Conservation (phyloP, 257 asterid genomes). For the Penstemon davidsonii region DNA sequence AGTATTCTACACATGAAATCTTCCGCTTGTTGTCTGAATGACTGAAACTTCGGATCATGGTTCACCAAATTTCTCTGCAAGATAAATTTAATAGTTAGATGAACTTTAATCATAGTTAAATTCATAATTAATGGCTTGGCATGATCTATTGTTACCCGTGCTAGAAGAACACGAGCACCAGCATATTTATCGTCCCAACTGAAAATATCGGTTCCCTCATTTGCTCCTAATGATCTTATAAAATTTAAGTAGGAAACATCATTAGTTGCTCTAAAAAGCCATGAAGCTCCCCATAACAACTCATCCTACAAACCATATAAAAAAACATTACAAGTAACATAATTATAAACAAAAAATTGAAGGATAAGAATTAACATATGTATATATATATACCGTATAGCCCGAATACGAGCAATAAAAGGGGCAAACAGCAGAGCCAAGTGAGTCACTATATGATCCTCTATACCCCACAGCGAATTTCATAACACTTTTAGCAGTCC, state of each 20-base stretch:
- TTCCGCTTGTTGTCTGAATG: conserved; percentile 57
- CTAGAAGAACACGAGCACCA: conserved; percentile 79
- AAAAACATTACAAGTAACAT: not conserved
- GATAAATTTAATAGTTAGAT: not conserved
- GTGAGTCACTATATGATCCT: conserved; percentile 79
- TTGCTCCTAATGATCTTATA: conserved; percentile 53
- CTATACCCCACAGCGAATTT: conserved; percentile 63
- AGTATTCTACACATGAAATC: conserved; percentile 69
- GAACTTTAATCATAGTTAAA: too few relatives aligned
- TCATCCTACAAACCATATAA: conserved; percentile 52
- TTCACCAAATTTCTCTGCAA: conserved; percentile 61
- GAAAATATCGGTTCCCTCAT: conserved; percentile 58
- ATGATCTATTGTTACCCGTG: conserved; percentile 43
- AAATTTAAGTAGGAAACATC: conserved; percentile 50
- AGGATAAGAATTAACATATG: not conserved
- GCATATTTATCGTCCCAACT: conserved; percentile 94
- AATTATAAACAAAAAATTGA: not conserved
- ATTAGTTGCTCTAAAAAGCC: conserved; percentile 83
- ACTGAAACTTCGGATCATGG: conserved; percentile 41
- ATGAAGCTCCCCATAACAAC: conserved; percentile 82
- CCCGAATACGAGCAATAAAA: conserved; percentile 90
- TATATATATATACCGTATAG: conserved; percentile 41
- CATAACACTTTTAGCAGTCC: conserved; percentile 59
- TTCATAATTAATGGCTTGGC: too few relatives aligned
- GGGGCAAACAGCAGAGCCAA: conserved; percentile 71